Evolutionary conservation across 257 asterid species (phyloP), one percentile per base, ranked within the genome.

Genomic region (Salvia miltiorrhiza): DNA sequence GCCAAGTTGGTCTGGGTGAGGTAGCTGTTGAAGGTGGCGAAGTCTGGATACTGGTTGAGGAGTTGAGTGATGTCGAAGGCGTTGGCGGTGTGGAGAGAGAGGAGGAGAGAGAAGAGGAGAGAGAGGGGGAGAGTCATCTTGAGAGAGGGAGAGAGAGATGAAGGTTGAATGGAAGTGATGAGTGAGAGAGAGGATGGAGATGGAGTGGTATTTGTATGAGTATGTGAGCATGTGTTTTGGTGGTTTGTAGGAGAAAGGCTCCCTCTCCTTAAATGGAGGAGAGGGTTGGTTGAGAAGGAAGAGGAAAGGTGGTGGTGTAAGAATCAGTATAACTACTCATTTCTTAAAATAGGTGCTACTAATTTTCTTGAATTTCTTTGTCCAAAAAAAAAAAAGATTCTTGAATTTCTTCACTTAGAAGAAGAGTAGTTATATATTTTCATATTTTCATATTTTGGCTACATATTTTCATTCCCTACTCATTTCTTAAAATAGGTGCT

Each of bases 1-100:
- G 83, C 91, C 1, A 91, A 13, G 40, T 66, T 63, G 0, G 93
- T 83, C 57, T 80, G 86, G 6, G 85, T 62, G 74, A 91, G 86
- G 78, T 78, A 87, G 76, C 17, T 57, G 43, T 79, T 91, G 87
- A 87, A 91, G 57, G 52, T 55, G 82, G 79, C 74, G 81, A 75
- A 91, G 4, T 76, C 78, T 0, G 87, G 78, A 12, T 79, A 72
- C 8, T 74, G 78, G 32, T 7, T n/a, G 4, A 91, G 82, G 16
- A 85, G 4, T 26, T 60, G 45, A 56, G 95, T 85, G 76, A 91
- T 85, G 84, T 88, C 81, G 66, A 76, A 73, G 55, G 88, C 88
- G 43, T 70, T 65, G 33, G 65, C 77, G 1, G 40, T 48, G 69
- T 17, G 60, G 76, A 76, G 56, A 16, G 82, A 19, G 11, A 82